phyloP scores from a whole-genome alignment of 2,329 filamentous ascomycete genomes.

The Hypoxylon sp. region DNA sequence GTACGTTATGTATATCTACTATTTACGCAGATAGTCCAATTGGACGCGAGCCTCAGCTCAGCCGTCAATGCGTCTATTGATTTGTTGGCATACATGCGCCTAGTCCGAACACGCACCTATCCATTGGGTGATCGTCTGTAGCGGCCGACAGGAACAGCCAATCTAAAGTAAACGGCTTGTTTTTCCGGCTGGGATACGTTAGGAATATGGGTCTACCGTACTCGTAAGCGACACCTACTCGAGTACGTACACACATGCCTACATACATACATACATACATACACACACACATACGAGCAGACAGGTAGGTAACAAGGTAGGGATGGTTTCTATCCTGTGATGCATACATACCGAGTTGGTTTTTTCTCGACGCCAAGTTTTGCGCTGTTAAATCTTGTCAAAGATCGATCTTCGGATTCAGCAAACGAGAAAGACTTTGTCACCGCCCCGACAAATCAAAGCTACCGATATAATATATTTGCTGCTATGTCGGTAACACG shows the following conservation, averaged over 20 bases:
- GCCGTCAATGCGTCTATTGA: slow-evolving; percentile 32
- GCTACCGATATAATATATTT: no score
- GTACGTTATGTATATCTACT: slow-evolving; percentile 23
- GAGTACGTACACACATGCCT: slow-evolving; percentile 5
- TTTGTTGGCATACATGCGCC: slow-evolving; percentile 36
- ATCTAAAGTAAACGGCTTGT: slow-evolving; percentile 29
- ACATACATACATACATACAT: no score
- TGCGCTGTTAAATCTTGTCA: background rate
- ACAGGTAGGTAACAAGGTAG: no score
- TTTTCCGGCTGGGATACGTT: slow-evolving; percentile 33
- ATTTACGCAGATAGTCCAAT: slow-evolving; percentile 30
- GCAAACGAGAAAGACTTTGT: slow-evolving; percentile 12
- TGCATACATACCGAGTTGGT: slow-evolving; percentile 1
- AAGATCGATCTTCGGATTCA: slow-evolving; percentile 7
- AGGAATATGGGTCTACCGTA: slow-evolving; percentile 27
- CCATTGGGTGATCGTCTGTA: slow-evolving; percentile 33
- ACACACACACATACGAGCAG: no score
- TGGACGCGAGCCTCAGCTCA: slow-evolving; percentile 33
- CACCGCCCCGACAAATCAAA: background rate
- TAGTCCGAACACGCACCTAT: slow-evolving; percentile 20
- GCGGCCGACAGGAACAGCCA: slow-evolving; percentile 23
- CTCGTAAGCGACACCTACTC: slow-evolving; percentile 19
- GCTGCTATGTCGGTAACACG: slow-evolving; percentile 26
- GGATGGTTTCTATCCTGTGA: slow-evolving; percentile 10
- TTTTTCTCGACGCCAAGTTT: slow-evolving; percentile 1